These are phyloP conservation scores for Gnaphalium uliginosum DNA, from an alignment of 129 eudicot genomes.

Conservation along the genomic window DNA sequence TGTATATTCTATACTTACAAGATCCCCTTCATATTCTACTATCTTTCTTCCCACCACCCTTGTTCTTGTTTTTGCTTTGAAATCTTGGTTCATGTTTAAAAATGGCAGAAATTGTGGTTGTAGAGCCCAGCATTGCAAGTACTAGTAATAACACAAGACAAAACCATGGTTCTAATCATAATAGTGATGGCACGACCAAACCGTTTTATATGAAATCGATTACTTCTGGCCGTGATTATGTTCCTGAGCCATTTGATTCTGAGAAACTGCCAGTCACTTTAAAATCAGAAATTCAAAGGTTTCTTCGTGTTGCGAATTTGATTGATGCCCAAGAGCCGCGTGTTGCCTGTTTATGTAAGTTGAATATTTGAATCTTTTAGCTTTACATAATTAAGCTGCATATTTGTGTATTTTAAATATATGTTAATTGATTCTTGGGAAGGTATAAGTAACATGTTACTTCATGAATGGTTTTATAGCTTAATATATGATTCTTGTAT, in stretches of 20 bases:
- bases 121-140: conserved; percentile 53
- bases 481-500: conserved; percentile 13
- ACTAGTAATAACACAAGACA: conserved; percentile 29
- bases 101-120: conserved; percentile 79
- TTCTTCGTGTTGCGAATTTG: conserved; percentile 88
- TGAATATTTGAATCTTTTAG: not conserved
- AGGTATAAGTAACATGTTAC: not conserved
- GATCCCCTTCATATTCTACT: conserved; percentile 40
- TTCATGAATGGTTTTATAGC: not conserved
- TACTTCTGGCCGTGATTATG: conserved; percentile 56
- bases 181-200: conserved; percentile 19
- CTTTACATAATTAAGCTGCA: conserved; percentile 9
- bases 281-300: conserved; percentile 83
- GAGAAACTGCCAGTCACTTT: conserved; percentile 87
- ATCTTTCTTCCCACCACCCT: not conserved
- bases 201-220: conserved; percentile 49
- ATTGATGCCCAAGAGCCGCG: conserved; percentile 86
- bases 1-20: conserved; percentile 45
- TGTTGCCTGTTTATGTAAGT: conserved; percentile 88
- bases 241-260: conserved; percentile 86
- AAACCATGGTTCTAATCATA: conserved; percentile 25
- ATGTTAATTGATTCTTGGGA: not conserved
- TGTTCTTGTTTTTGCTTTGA: conserved; percentile 22
- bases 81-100: conserved; percentile 26
- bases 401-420: not conserved